Evolutionary conservation across 139 green algal genomes (phyloP).

Genomic region (Chlorella sp.): DNA sequence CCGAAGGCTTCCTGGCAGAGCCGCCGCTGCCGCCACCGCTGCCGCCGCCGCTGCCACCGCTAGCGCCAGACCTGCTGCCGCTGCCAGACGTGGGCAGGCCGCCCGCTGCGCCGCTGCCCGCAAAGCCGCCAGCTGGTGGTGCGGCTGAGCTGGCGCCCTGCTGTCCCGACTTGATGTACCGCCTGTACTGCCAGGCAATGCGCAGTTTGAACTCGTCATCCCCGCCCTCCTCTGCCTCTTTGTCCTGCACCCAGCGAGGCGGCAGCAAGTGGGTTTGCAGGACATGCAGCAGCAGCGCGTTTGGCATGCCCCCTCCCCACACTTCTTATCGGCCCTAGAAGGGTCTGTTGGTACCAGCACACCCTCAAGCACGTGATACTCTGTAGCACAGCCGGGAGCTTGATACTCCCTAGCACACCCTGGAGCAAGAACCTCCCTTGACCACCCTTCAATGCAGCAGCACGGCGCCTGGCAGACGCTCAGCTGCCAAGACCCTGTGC

Average conservation of each 20-base stretch:
- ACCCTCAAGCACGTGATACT: too few species aligned
- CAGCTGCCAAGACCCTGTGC: too few species aligned
- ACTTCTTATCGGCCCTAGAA: too few species aligned
- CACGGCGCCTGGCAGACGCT: too few species aligned
- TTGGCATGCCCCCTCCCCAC: not conserved
- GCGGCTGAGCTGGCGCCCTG: conserved; percentile 18
- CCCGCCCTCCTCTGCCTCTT: conserved; percentile 10
- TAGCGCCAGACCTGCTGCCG: conserved; percentile 3
- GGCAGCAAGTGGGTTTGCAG: not conserved
- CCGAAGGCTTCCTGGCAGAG: conserved; percentile 41
- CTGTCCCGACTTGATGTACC: conserved; percentile 74
- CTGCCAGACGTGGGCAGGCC: not conserved
- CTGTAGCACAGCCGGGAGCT: too few species aligned
- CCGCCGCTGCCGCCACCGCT: not conserved
- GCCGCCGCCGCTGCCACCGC: not conserved
- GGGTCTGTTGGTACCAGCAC: too few species aligned
- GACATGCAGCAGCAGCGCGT: not conserved
- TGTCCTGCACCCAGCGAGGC: not conserved
- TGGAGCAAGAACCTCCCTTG: too few species aligned
- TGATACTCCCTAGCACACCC: too few species aligned
- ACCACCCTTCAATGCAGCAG: too few species aligned
- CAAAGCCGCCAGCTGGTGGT: not conserved
- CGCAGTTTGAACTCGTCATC: conserved; percentile 57
- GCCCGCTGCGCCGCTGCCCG: not conserved
- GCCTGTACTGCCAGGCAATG: conserved; percentile 91